These are phyloP conservation scores for Toxicodendron radicans DNA, from an alignment of 345 rosid genomes.

Conservation along the genomic window DNA sequence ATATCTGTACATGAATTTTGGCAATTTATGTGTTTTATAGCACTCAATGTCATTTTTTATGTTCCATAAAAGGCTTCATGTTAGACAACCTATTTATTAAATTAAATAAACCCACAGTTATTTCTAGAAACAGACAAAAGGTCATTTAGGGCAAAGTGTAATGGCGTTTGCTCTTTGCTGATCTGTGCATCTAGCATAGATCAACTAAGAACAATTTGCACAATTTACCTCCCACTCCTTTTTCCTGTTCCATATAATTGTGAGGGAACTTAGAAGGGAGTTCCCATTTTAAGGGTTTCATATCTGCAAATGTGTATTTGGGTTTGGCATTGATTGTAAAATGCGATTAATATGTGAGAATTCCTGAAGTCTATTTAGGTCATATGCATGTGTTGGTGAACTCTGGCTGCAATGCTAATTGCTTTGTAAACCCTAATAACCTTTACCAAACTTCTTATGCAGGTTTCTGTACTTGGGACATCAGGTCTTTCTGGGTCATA, in stretches of 20 bases:
- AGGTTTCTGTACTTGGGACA: constrained; percentile 88
- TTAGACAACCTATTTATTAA: neutral
- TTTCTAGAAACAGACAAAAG: neutral
- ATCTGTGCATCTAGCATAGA: neutral
- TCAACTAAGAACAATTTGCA: neutral
- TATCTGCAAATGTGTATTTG: neutral
- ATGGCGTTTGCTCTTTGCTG: neutral
- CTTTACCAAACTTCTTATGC: constrained; percentile 21
- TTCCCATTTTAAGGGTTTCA: neutral
- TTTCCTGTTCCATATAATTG: neutral
- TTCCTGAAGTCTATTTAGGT: neutral
- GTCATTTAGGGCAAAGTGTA: neutral
- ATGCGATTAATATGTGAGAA: neutral
- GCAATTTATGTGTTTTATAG: neutral
- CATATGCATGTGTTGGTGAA: neutral
- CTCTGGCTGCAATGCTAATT: too few species aligned
- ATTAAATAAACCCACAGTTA: neutral
- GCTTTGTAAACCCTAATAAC: neutral
- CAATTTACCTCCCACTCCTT: neutral
- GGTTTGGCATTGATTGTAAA: neutral
- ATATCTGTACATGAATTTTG: neutral
- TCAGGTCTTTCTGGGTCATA: constrained; percentile 93
- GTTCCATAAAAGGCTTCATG: constrained; percentile 1
- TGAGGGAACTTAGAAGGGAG: neutral
- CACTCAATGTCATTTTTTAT: neutral